phyloP scores from a whole-genome alignment of 148 eudicot species.

The Persicaria tinctoria region DNA sequence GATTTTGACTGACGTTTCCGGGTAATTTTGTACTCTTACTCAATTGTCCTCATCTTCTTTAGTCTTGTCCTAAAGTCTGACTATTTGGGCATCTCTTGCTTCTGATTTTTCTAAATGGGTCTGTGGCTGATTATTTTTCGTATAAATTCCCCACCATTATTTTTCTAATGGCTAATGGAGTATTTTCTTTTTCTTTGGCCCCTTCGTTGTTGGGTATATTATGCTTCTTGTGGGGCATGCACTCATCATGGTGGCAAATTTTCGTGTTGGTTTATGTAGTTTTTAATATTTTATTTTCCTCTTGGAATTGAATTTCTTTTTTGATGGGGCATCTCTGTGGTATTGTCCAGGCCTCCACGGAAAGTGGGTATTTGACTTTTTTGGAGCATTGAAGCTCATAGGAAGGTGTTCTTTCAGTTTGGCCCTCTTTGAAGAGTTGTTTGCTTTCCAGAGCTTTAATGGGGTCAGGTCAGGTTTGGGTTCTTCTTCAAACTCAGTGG shows the following conservation, averaged over 20 bases:
- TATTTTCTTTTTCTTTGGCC: slow-evolving; percentile 6
- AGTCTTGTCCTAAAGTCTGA: not conserved
- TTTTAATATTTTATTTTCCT: not conserved
- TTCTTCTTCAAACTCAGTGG: slow-evolving; percentile 1
- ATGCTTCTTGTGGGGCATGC: slow-evolving; percentile 12
- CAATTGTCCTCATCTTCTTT: slow-evolving; percentile 5
- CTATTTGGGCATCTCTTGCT: slow-evolving; percentile 1
- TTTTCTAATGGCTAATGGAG: not conserved
- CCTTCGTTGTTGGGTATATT: slow-evolving; percentile 1
- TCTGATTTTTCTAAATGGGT: not conserved
- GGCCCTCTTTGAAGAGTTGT: slow-evolving; percentile 4
- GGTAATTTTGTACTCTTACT: slow-evolving; percentile 10
- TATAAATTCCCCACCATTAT: not conserved
- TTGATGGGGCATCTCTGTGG: slow-evolving; percentile 15
- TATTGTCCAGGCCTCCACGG: slow-evolving; percentile 13
- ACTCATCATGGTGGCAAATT: slow-evolving; percentile 2
- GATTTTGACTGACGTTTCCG: not conserved
- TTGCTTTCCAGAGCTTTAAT: not conserved
- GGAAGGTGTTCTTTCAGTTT: not conserved
- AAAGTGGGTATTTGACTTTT: slow-evolving; percentile 12
- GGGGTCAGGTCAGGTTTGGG: slow-evolving; percentile 7
- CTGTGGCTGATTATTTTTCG: not conserved
- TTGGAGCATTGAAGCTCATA: slow-evolving; percentile 3
- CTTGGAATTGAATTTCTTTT: not conserved
- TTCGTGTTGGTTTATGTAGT: not conserved